Percentiles rank a stretch among this genome's conserved stretches.
Conservation (phyloP, 495 filamentous ascomycete species). For the Gamarada debralockiae region DNA sequence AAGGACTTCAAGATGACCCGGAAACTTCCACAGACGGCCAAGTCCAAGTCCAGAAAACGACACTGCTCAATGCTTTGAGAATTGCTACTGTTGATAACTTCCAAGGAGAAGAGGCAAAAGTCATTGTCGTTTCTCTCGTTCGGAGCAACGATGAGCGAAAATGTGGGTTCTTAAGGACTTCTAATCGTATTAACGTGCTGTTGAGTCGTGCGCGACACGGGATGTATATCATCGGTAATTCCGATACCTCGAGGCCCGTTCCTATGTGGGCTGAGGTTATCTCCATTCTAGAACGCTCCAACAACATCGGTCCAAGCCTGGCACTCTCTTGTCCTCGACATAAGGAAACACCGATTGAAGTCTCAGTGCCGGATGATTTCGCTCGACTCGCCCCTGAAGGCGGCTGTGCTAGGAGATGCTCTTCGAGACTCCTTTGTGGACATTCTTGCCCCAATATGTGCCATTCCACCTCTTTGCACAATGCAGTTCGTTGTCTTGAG, state of each 20-base stretch:
- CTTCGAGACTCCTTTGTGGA: conserved; percentile 60
- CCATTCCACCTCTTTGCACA: conserved; percentile 64
- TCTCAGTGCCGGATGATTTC: conserved; percentile 62
- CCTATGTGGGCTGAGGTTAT: conserved; percentile 43
- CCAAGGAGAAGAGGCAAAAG: conserved; percentile 88
- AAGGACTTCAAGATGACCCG: conserved; percentile 34
- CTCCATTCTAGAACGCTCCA: conserved; percentile 41
- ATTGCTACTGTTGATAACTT: conserved; percentile 58
- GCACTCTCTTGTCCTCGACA: conserved; percentile 67
- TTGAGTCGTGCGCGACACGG: conserved; percentile 81
- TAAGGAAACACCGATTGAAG: conserved; percentile 49
- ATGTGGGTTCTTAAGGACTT: conserved; percentile 67
- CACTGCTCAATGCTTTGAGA: conserved; percentile 52
- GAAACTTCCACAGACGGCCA: conserved; percentile 9
- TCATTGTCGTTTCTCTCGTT: conserved; percentile 82
- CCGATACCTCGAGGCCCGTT: conserved; percentile 5
- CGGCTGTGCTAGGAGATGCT: conserved; percentile 61
- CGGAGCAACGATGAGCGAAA: conserved; percentile 53
- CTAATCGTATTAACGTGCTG: conserved; percentile 78
- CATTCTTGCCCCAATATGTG: conserved; percentile 68
- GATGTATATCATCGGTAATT: conserved; percentile 83
- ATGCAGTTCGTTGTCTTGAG: conserved; percentile 57
- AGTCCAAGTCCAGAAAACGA: conserved; percentile 35
- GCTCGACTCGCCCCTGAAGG: conserved; percentile 59
- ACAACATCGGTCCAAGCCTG: conserved; percentile 50